These are phyloP conservation scores for Ceratocystis harringtonii DNA, from an alignment of 2,329 filamentous ascomycete genomes.

Conservation along the genomic window DNA sequence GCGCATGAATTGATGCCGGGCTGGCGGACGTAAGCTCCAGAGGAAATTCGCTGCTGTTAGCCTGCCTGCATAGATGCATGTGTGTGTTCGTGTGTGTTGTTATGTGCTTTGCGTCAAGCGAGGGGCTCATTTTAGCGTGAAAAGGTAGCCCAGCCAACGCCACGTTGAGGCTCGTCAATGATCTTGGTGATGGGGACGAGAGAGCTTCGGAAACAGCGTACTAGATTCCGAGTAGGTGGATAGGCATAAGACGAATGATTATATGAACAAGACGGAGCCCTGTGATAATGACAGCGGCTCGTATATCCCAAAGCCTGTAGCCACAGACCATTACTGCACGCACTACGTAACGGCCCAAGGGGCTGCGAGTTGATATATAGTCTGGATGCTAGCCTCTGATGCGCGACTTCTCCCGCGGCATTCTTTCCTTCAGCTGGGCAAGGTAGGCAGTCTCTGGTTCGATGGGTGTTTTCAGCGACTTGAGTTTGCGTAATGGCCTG, in stretches of 20 bases:
- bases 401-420: no score
- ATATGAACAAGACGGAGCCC: not conserved
- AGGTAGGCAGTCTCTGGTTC: no score
- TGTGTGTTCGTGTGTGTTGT: not conserved
- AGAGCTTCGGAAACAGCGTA: not conserved
- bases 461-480: no score
- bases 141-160: not conserved
- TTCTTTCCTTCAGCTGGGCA: no score
- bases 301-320: not conserved
- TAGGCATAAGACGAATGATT: not conserved
- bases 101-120: not conserved
- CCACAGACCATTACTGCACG: not conserved
- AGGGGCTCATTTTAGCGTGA: not conserved
- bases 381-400: no score
- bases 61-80: not conserved
- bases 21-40: not conserved
- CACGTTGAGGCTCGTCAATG: not conserved
- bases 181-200: not conserved
- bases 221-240: not conserved
- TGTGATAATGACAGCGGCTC: not conserved
- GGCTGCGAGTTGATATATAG: no score
- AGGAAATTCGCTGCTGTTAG: no score
- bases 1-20: not conserved
- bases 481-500: no score
- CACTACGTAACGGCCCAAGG: no score